A percentile compares a stretch with the other conserved stretches of the same genome.
Evolutionary conservation across 2,329 filamentous ascomycete genomes (phyloP).

Genomic region (Hirsutella rhossiliensis): DNA sequence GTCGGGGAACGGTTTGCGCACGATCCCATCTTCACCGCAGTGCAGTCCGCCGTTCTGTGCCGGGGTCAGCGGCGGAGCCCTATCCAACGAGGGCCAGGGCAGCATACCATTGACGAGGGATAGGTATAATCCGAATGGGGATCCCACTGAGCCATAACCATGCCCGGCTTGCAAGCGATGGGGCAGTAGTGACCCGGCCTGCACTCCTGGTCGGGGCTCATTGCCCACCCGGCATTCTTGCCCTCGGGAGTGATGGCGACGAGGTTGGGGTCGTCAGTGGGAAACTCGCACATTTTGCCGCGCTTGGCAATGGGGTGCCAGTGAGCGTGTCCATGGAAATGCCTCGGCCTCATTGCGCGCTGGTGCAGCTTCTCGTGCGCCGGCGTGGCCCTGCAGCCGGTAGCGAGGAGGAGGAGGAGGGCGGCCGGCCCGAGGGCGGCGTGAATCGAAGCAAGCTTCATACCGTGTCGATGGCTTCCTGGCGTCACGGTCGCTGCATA

Average conservation of each 20-base stretch:
- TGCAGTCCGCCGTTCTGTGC: slow-evolving; percentile 59
- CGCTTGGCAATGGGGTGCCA: slow-evolving; percentile 35
- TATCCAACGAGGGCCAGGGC: background rate
- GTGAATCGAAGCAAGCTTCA: slow-evolving; percentile 41
- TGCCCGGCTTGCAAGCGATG: slow-evolving; percentile 62
- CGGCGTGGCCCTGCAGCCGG: slow-evolving; percentile 20
- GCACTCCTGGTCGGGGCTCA: slow-evolving; percentile 65
- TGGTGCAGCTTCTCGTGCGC: slow-evolving; percentile 23
- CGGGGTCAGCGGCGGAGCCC: background rate
- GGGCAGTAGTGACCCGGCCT: slow-evolving; percentile 59
- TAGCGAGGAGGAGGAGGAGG: slow-evolving; percentile 32
- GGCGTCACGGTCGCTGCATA: background rate
- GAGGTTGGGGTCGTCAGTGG: slow-evolving; percentile 48
- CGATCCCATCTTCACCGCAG: slow-evolving; percentile 53
- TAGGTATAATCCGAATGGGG: slow-evolving; percentile 56
- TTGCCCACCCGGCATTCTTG: slow-evolving; percentile 65
- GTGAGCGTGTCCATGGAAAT: slow-evolving; percentile 12
- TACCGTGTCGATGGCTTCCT: slow-evolving; percentile 16
- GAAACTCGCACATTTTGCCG: slow-evolving; percentile 49
- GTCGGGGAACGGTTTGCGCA: slow-evolving; percentile 56
- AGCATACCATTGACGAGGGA: slow-evolving; percentile 58
- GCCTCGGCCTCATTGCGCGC: slow-evolving; percentile 22
- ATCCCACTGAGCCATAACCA: slow-evolving; percentile 73
- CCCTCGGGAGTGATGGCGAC: slow-evolving; percentile 52
- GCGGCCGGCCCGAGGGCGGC: slow-evolving; percentile 36